These are phyloP conservation scores for Purpureocillium lavendulum DNA, from an alignment of 2,329 filamentous ascomycete species.

Conservation along the genomic window DNA sequence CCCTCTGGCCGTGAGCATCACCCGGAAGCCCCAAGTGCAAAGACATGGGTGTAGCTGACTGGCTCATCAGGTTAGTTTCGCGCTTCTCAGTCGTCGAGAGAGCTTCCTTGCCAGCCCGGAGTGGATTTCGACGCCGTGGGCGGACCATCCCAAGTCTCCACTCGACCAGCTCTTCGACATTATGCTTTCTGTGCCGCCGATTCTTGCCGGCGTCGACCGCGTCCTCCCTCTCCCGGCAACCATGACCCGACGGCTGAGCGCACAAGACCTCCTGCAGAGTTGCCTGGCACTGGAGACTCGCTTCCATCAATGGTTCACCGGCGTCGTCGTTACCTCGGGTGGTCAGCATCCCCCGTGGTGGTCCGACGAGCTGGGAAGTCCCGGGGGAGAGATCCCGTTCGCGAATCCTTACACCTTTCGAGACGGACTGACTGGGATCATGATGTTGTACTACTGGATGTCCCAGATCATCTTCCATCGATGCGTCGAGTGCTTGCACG, in stretches of 20 bases:
- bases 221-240: constrained; percentile 30
- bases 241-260: constrained; percentile 31
- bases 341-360: constrained; percentile 29
- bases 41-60: neutral
- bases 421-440: constrained; percentile 33
- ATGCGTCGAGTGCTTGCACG: constrained; percentile 36
- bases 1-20: constrained; percentile 38
- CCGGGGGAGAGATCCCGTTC: constrained; percentile 31
- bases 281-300: constrained; percentile 39
- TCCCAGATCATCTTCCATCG: constrained; percentile 39
- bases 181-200: constrained; percentile 34
- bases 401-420: constrained; percentile 35
- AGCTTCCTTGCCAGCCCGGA: constrained; percentile 43
- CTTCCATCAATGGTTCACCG: constrained; percentile 39
- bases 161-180: constrained; percentile 46
- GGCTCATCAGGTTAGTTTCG: constrained; percentile 30
- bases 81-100: constrained; percentile 39
- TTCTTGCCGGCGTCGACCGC: constrained; percentile 37
- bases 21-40: neutral
- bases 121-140: constrained; percentile 45
- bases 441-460: constrained; percentile 47
- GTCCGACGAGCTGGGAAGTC: constrained; percentile 22
- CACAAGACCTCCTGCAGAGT: constrained; percentile 38
- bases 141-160: constrained; percentile 38
- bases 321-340: constrained; percentile 16